A percentile compares a stretch with the other conserved stretches of the same genome.
These are phyloP conservation scores for Xylaria sp. DNA, from an alignment of 2,329 filamentous ascomycete species.

Conservation along the genomic window DNA sequence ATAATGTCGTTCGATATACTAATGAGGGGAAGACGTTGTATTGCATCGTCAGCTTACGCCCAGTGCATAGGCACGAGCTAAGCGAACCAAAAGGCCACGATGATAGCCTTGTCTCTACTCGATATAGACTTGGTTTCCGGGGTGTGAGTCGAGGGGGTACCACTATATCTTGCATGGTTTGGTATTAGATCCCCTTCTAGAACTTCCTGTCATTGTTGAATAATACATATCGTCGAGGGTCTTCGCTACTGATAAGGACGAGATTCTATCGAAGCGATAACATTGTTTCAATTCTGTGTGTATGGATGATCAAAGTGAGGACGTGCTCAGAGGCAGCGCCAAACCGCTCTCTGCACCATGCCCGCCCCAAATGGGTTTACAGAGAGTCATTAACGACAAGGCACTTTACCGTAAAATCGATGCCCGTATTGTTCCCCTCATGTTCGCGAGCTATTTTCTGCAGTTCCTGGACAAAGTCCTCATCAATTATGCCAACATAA, in stretches of 20 bases:
- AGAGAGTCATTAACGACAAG: conserved; percentile 1
- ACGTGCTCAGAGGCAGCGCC: neutral
- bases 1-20: neutral
- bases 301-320: neutral
- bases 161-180: neutral
- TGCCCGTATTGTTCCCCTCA: conserved; percentile 67
- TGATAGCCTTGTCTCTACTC: neutral
- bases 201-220: no score
- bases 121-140: neutral
- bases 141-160: neutral
- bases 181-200: neutral
- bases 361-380: neutral
- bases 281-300: neutral
- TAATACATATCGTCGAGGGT: no score
- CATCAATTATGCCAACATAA: conserved; percentile 73
- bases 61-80: neutral
- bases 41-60: conserved; percentile 11
- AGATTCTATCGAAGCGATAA: neutral
- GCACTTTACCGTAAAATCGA: conserved; percentile 61
- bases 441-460: conserved; percentile 70
- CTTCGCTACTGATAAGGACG: no score
- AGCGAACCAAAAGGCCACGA: neutral
- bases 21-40: neutral
- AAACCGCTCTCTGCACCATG: neutral
- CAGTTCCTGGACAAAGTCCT: conserved; percentile 73